phyloP scores from a whole-genome alignment of 2,329 filamentous ascomycete genomes.

The Colletotrichum limetticola region DNA sequence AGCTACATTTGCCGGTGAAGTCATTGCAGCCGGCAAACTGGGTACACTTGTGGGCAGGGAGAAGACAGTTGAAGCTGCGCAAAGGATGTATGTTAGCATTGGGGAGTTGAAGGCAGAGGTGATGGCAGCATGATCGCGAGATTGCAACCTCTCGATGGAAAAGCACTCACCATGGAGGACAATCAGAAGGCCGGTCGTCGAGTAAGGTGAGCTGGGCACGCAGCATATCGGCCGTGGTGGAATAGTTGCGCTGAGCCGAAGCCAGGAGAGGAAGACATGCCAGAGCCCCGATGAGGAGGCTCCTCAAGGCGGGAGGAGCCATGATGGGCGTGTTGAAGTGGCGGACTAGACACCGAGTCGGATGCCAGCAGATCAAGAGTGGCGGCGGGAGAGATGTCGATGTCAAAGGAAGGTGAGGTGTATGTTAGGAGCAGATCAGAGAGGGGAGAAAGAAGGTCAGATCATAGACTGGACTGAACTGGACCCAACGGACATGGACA shows the following conservation, averaged over 20 bases:
- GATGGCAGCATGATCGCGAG: neutral
- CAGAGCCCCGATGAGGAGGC: slow-evolving; percentile 52
- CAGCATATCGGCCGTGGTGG: slow-evolving; percentile 66
- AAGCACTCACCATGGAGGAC: slow-evolving; percentile 76
- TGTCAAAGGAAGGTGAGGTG: neutral
- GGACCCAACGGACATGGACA: neutral
- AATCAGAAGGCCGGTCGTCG: slow-evolving; percentile 79
- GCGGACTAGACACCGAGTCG: slow-evolving; percentile 12
- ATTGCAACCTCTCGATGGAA: slow-evolving; percentile 25
- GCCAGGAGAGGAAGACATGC: slow-evolving; percentile 52
- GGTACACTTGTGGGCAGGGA: slow-evolving; percentile 90
- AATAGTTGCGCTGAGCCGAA: slow-evolving; percentile 62
- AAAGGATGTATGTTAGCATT: slow-evolving; percentile 40
- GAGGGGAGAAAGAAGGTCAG: slow-evolving; percentile 1
- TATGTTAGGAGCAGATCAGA: neutral
- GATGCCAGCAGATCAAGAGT: neutral
- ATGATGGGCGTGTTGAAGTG: slow-evolving; percentile 42
- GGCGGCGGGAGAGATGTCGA: slow-evolving; percentile 2
- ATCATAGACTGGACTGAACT: slow-evolving; percentile 1
- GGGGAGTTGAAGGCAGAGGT: neutral
- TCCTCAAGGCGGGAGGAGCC: slow-evolving; percentile 50
- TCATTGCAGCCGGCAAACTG: slow-evolving; percentile 92
- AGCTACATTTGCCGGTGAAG: slow-evolving; percentile 91
- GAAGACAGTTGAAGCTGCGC: slow-evolving; percentile 93
- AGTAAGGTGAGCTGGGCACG: slow-evolving; percentile 76